Evolutionary conservation across 768 basidiomycete genomes (phyloP).

Genomic region (Crassisporium funariophilum): DNA sequence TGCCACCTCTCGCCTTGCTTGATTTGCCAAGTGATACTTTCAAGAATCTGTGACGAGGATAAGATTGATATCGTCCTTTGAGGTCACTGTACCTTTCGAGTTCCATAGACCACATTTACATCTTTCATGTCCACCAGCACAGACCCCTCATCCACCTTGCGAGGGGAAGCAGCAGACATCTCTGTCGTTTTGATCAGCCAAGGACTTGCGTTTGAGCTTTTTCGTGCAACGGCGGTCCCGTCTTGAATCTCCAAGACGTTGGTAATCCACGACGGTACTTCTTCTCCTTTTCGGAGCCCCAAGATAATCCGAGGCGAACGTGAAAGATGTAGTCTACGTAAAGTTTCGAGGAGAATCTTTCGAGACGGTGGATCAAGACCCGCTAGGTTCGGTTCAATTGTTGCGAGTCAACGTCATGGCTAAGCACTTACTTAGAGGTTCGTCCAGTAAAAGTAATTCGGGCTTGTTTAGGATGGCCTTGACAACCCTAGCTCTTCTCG

Average conservation of each 20-base stretch:
- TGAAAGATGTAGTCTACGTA: constrained; percentile 52
- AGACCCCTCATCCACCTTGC: constrained; percentile 10
- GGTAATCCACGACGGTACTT: constrained; percentile 26
- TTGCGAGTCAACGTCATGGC: not conserved
- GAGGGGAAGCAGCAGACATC: not conserved
- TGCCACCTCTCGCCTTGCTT: constrained; percentile 86
- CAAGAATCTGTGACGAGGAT: constrained; percentile 60
- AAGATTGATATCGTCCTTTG: not conserved
- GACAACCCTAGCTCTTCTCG: constrained; percentile 79
- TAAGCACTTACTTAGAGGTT: constrained; percentile 74
- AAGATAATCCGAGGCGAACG: constrained; percentile 63
- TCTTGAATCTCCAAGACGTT: constrained; percentile 24
- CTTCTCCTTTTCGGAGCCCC: constrained; percentile 27
- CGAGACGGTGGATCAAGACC: constrained; percentile 73
- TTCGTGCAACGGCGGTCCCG: constrained; percentile 3
- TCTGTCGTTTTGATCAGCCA: constrained; percentile 2
- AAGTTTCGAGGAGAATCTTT: constrained; percentile 52
- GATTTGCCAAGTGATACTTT: constrained; percentile 81
- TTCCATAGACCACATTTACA: constrained; percentile 72
- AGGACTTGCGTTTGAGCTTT: not conserved
- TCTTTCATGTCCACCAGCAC: constrained; percentile 61
- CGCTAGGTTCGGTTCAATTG: constrained; percentile 43
- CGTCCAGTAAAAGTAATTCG: constrained; percentile 82
- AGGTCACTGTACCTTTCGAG: constrained; percentile 49
- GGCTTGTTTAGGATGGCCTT: constrained; percentile 73